These are phyloP conservation scores for Plasmodium ovale DNA, from an alignment of 169 alveolate genomes.

Conservation along the genomic window DNA sequence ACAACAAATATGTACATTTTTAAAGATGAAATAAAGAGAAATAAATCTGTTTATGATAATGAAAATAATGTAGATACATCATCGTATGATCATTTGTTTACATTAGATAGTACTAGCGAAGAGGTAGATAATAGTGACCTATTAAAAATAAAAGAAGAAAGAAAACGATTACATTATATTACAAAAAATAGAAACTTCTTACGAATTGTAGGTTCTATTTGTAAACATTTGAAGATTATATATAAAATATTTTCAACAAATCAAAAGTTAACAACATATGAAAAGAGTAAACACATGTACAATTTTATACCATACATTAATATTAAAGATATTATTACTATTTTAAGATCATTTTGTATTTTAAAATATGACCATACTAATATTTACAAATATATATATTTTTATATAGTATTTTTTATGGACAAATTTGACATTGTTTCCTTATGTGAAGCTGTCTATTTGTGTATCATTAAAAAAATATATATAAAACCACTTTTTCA, in stretches of 20 bases:
- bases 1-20: not conserved
- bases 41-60: not conserved
- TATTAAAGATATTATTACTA: conserved; percentile 55
- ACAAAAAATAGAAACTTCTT: conserved; percentile 37
- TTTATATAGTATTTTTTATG: conserved; percentile 58
- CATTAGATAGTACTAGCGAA: conserved; percentile 2
- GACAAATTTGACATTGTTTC: conserved; percentile 30
- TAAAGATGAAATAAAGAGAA: not conserved
- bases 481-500: conserved; percentile 40
- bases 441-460: conserved; percentile 55
- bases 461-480: conserved; percentile 45
- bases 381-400: conserved; percentile 70
- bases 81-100: conserved; percentile 16
- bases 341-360: conserved; percentile 51
- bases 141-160: conserved; percentile 59
- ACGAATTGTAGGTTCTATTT: conserved; percentile 55
- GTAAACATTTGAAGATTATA: conserved; percentile 55
- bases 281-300: conserved; percentile 46
- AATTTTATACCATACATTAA: conserved; percentile 60
- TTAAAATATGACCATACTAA: conserved; percentile 67
- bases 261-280: conserved; percentile 45
- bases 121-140: conserved; percentile 19
- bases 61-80: not conserved
- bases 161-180: conserved; percentile 38
- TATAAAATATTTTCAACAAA: conserved; percentile 68